Percentiles rank a stretch among this genome's conserved stretches.
These are phyloP conservation scores for Glebionis coronaria DNA, from an alignment of 129 eudicot genomes.

Conservation along the genomic window DNA sequence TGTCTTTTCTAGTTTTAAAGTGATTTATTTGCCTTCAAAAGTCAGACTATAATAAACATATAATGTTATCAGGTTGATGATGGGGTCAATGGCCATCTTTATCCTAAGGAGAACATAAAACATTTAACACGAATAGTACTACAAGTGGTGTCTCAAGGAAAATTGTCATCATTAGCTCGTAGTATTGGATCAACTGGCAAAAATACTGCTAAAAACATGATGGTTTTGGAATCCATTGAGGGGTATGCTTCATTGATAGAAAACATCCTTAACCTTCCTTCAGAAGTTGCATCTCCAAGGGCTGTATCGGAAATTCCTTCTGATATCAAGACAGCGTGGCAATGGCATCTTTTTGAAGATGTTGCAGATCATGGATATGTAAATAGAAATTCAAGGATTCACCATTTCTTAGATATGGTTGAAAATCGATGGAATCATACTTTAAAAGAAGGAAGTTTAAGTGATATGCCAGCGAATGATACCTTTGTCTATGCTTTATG, in stretches of 20 bases:
- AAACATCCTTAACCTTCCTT: conserved; percentile 61
- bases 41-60: conserved; percentile 30
- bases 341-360: conserved; percentile 64
- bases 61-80: conserved; percentile 60
- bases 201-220: conserved; percentile 63
- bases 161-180: conserved; percentile 49
- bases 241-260: conserved; percentile 75
- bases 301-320: conserved; percentile 50
- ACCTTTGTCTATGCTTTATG: conserved; percentile 61
- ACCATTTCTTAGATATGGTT: conserved; percentile 37
- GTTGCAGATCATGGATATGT: conserved; percentile 24
- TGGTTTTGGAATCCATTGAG: conserved; percentile 69
- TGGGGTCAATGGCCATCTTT: conserved; percentile 81
- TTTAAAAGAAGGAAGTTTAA: conserved; percentile 32
- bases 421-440: conserved; percentile 47
- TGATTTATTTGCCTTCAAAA: conserved; percentile 8
- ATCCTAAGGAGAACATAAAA: conserved; percentile 58
- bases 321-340: conserved; percentile 65
- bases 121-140: conserved; percentile 47
- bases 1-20: background rate
- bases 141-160: conserved; percentile 57
- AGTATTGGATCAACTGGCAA: conserved; percentile 58
- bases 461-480: conserved; percentile 28
- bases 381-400: conserved; percentile 34
- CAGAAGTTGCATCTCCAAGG: conserved; percentile 71